A percentile compares a stretch with the other conserved stretches of the same genome.
Conservation (phyloP, 179 eudicot species). For the Silene noctiflora region DNA sequence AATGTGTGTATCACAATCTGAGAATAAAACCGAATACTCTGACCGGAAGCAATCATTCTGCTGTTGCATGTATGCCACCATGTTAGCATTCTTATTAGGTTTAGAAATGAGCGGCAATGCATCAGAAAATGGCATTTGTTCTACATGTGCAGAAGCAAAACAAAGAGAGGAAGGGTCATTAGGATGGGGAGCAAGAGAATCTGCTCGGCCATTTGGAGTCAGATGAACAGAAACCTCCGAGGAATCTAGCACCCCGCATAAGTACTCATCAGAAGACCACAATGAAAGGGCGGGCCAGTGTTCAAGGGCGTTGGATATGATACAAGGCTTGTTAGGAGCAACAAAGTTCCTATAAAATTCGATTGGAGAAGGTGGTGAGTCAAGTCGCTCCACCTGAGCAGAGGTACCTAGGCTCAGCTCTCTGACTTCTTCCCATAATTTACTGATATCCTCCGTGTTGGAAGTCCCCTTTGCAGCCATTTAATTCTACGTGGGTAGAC, state of each 20-base stretch:
- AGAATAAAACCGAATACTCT: slow-evolving; percentile 56
- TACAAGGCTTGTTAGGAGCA: slow-evolving; percentile 76
- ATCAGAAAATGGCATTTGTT: slow-evolving; percentile 44
- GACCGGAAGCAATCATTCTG: slow-evolving; percentile 80
- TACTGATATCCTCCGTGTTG: slow-evolving; percentile 30
- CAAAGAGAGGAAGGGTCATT: slow-evolving; percentile 47
- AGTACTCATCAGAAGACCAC: slow-evolving; percentile 67
- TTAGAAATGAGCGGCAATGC: slow-evolving; percentile 45
- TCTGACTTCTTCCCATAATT: slow-evolving; percentile 75
- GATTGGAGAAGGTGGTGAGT: slow-evolving; percentile 69
- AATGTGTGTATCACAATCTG: slow-evolving; percentile 65
- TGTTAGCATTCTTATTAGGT: slow-evolving; percentile 22
- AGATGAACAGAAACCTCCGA: slow-evolving; percentile 72
- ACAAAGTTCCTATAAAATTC: slow-evolving; percentile 73
- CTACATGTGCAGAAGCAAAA: slow-evolving; percentile 78
- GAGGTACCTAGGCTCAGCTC: slow-evolving; percentile 68
- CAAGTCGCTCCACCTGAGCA: slow-evolving; percentile 49
- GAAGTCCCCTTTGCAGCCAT: slow-evolving; percentile 23
- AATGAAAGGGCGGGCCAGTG: slow-evolving; percentile 81
- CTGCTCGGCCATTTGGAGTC: slow-evolving; percentile 86
- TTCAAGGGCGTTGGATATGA: slow-evolving; percentile 64
- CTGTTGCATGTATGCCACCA: slow-evolving; percentile 83
- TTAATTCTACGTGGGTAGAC: neutral
- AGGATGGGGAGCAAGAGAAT: slow-evolving; percentile 61
- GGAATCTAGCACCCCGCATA: slow-evolving; percentile 45